Evolutionary conservation across 78 protist genomes (phyloP).

Genomic region (Dictyostelium capitatum): DNA sequence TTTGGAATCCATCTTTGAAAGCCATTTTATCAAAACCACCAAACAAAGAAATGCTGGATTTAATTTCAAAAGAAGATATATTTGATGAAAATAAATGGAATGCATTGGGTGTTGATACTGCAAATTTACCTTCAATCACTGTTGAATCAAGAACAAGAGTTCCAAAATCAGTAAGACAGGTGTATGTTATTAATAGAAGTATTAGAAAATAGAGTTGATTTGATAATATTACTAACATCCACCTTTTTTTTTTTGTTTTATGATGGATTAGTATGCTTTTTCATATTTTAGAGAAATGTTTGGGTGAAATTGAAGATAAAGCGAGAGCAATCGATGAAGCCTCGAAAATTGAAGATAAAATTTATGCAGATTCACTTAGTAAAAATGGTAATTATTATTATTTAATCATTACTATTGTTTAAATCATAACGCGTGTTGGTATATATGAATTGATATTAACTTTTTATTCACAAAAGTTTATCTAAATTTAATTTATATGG

Average conservation of each 20-base stretch:
- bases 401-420: neutral
- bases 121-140: neutral
- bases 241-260: neutral
- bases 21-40: constrained; percentile 25
- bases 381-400: constrained; percentile 26
- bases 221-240: neutral
- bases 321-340: constrained; percentile 23
- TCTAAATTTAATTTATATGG: constrained; percentile 29
- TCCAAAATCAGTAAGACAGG: constrained; percentile 37
- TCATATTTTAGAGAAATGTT: constrained; percentile 35
- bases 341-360: constrained; percentile 10
- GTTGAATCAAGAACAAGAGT: constrained; percentile 25
- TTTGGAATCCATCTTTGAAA: constrained; percentile 27
- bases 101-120: constrained; percentile 3
- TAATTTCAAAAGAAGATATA: constrained; percentile 18
- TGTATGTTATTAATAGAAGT: neutral
- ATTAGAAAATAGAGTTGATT: neutral
- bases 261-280: neutral
- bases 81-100: constrained; percentile 26
- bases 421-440: too few species aligned
- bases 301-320: neutral
- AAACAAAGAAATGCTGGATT: constrained; percentile 12
- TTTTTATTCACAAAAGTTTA: neutral
- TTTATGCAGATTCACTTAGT: constrained; percentile 19
- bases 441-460: too few species aligned